Base-by-base conservation (phyloP, 805 yeast species). In the Wickerhamomyces queroliae region DNA sequence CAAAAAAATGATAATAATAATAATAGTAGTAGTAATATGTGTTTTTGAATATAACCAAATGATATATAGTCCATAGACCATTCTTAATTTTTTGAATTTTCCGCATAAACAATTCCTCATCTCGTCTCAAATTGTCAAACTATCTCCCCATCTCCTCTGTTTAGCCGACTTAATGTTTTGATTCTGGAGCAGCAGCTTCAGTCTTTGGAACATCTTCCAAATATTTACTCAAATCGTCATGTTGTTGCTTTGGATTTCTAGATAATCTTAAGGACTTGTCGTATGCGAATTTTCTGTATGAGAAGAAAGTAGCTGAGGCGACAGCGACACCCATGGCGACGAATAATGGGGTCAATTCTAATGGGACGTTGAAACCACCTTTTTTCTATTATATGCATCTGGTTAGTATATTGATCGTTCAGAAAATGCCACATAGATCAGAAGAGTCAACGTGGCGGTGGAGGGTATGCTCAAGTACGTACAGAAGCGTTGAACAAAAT, bases 281-380 rank as follows among this genome's bases (percentile, higher is more conserved):
- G 39, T 67, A 61, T 26, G 65, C 59, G 32, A 76, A 50, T 58
- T 76, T 76, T 62, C 67, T 76, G 58, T 68, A 66, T 12, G 74
- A 53, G 64, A 76, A 76, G 63, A 59, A 76, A 44, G 66, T 49
- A 39, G 78, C 80, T 27, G 72, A 67, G 30, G 72, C 45, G 40
- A 62, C 52, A 28, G 80, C 82, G 42, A 73, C 70, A 55, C 74
- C 72, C 66, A 76, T 69, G 29, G 79, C 80, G 26, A 72, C 62
- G 52, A 74, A 74, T 47, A 76, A 64, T 55, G 82, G 82, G 42
- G 77, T 72, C 52, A 76, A 59, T 62, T 76, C 82, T 39, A 75
- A 70, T 53, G 81, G 81, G 39, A 75, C 49, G 32, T 54, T 52
- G 32, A 53, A 36, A 42, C 63, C 63, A 40, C 61, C 43, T 52